Evolutionary conservation across 2,329 filamentous ascomycete species (phyloP), one percentile per base, ranked within the genome.

Genomic region (Lizonia empirigonia): DNA sequence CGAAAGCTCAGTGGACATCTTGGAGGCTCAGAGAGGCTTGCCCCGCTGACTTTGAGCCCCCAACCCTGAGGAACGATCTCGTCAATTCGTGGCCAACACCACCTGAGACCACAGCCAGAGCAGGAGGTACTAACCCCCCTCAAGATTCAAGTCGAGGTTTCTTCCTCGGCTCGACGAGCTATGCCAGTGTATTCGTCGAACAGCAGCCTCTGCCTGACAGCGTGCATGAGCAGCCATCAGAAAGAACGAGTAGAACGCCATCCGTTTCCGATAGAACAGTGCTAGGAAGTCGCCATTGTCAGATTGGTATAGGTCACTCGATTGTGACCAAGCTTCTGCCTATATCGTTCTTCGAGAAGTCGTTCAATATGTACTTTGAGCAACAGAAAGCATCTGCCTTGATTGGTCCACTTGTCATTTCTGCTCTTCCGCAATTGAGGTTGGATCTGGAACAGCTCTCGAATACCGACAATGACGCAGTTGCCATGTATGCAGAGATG

Each of bases 151-250:
- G 55, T 8, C 57, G 67, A 37, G 63, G 62, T 24, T 72, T 70
- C 45, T 72, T 68, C 42, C 55, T 72, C 13, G 70, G 69, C 1
- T 72, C 69, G 7, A 72, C 70, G 7, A 72, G 70, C 48, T 72
- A 72, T 57, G 69, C 70, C 5, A 64, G 64, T 29, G 67, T 72
- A 0, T 72, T 72, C 30, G 64, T 64, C 2, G 67, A 69, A 44
- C 62, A 71, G 23, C 56, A 56, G 7, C 62, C 68, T 2, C 51
- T 72, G 24, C 63, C 66, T 16, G 62, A 69, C 5, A 63, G 65
- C 15, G 48, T 69, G 13, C 63, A 70, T 45, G 64, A 68, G 37
- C 65, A 71, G 34, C 65, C 65, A 29, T 55, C 62, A 13, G 60
- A 69, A 29, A 53, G 57, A 9, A 54, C 63, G 30, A 64, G 50